Evolutionary conservation across 2,329 filamentous ascomycete genomes (phyloP), one percentile per base, ranked within the genome.

Genomic region (Aureobasidium sp.): DNA sequence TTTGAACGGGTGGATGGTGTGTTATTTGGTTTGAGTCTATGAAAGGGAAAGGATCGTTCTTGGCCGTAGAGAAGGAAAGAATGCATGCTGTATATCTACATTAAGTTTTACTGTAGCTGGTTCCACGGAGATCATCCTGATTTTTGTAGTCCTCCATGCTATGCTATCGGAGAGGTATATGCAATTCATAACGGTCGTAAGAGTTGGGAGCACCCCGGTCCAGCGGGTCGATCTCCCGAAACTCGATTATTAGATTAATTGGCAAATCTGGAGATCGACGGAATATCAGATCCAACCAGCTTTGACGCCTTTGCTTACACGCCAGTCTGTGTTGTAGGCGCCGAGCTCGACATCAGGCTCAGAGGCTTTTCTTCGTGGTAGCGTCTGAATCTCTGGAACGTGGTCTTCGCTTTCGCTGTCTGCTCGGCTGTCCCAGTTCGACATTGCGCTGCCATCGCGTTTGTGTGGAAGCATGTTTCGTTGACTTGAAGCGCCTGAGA

Each of bases 131-230:
- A 34, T 31, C 8, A 25, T 39, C 17, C n/a, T 20, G n/a, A 1
- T 11, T 39, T 51, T 39, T 52, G n/a, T 15, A 25, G 3, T 51
- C 29, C 48, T 52, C 48, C 48, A 15, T 37, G 14, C n/a, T 2
- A 39, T 52, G 48, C 48, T 55, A 34, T 6, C 15, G 20, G 9
- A 25, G 20, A 27, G 39, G 27, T 44, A 56, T 56, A 56, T 58
- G 55, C 55, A 58, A 47, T 45, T 58, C 55, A 27, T 57, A 17
- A 41, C 14, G 22, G 36, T 58, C 55, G 55, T 58, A 37, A 58
- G 31, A 44, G 37, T 6, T 34, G 20, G 15, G 39, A 47, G 31
- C 4, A 25, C 5, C 9, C 42, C 20, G 29, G 7, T 47, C 55
- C 41, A 47, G 55, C 55, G 20, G 52, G 39, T 37, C 37, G 17